Evolutionary conservation across 2,329 filamentous ascomycete genomes (phyloP).

Genomic region (Gremmenia infestans): DNA sequence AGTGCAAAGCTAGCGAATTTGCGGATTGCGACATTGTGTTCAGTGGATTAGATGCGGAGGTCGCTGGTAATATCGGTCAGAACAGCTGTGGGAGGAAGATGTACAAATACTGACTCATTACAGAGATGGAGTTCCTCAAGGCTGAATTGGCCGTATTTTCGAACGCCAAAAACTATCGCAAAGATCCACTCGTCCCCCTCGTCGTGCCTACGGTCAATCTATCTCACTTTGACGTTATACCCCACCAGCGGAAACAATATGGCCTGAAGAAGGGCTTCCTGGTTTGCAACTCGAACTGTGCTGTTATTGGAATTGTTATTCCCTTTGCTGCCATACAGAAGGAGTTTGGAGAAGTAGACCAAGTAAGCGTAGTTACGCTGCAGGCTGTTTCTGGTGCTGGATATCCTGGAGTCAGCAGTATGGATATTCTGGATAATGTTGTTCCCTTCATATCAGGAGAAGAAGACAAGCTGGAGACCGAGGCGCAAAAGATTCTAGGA

Average conservation of each 20-base stretch:
- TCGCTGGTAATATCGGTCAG: constrained; percentile 85
- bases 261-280: constrained; percentile 79
- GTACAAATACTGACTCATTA: constrained; percentile 8
- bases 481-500: constrained; percentile 92
- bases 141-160: constrained; percentile 90
- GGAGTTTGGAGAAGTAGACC: constrained; percentile 76
- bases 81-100: constrained; percentile 3
- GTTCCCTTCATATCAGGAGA: constrained; percentile 91
- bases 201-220: constrained; percentile 96
- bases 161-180: constrained; percentile 96
- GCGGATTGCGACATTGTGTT: constrained; percentile 89
- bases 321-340: constrained; percentile 87
- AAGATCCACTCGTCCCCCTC: constrained; percentile 82
- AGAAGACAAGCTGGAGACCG: constrained; percentile 93
- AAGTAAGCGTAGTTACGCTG: constrained; percentile 78
- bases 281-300: constrained; percentile 97
- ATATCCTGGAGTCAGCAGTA: constrained; percentile 82
- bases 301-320: constrained; percentile 92
- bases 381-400: constrained; percentile 93
- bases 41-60: constrained; percentile 85
- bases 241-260: constrained; percentile 75
- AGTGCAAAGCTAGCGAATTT: constrained; percentile 79
- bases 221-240: constrained; percentile 77
- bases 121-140: constrained; percentile 86
- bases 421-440: constrained; percentile 96